phyloP scores from a whole-genome alignment of 192 early-diverging fungal genomes.

The Coemansia furcata region DNA sequence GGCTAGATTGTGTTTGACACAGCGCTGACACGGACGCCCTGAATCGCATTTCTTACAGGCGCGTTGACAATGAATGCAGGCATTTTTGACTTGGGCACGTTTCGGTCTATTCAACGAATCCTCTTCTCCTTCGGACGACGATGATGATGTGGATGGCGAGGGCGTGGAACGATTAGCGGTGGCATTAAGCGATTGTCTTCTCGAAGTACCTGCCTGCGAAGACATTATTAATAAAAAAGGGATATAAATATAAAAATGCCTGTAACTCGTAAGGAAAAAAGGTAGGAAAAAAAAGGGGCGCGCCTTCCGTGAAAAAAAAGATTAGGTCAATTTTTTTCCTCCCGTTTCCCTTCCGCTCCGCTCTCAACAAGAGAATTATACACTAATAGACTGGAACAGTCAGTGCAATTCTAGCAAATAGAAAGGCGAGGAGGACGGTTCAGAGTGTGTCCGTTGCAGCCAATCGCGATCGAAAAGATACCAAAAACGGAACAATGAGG shows the following conservation, averaged over 20 bases:
- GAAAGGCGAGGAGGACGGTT: not conserved
- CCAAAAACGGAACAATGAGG: not conserved
- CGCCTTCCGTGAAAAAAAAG: not conserved
- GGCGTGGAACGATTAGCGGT: not conserved
- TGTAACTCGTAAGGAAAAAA: not conserved
- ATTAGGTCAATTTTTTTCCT: not conserved
- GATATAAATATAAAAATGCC: too few species aligned
- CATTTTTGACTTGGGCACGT: conserved; percentile 85
- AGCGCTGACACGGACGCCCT: conserved; percentile 79
- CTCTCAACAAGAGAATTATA: not conserved
- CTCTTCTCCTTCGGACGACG: not conserved
- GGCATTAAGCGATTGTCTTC: not conserved
- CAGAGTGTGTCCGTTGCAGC: not conserved
- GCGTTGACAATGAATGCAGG: conserved; percentile 84
- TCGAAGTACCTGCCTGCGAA: too few species aligned
- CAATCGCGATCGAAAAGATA: not conserved
- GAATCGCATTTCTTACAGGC: conserved; percentile 93
- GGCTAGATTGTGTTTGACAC: conserved; percentile 67
- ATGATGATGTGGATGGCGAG: conserved; percentile 3
- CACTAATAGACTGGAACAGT: not conserved
- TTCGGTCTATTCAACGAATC: conserved; percentile 37
- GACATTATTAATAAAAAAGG: too few species aligned
- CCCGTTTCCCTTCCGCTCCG: not conserved
- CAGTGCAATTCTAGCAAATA: not conserved
- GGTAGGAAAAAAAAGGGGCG: not conserved